Conservation (phyloP, 352 stramenopile genomes). For the Globisporangium polare region DNA sequence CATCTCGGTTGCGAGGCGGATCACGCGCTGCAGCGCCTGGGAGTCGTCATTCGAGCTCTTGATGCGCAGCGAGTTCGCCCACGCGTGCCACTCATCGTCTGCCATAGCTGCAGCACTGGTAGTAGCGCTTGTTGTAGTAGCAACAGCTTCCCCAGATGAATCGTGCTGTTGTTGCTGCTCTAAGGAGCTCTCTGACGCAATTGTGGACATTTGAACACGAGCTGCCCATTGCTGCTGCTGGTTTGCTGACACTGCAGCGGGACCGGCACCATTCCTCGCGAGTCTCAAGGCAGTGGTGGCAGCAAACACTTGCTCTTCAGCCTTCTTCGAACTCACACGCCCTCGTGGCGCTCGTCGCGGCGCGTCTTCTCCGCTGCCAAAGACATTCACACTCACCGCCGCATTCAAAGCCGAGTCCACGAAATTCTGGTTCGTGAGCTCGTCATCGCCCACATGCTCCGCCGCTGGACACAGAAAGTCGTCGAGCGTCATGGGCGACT, state of each 20-base stretch:
- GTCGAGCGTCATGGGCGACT: constrained; percentile 36
- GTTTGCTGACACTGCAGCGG: background rate
- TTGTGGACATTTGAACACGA: background rate
- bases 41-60: constrained; percentile 32
- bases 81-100: constrained; percentile 43
- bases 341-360: constrained; percentile 19
- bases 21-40: constrained; percentile 56
- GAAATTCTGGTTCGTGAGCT: constrained; percentile 64
- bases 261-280: background rate
- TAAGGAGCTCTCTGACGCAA: background rate
- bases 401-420: constrained; percentile 52
- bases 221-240: background rate
- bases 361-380: constrained; percentile 24
- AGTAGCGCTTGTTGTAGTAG: background rate
- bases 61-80: constrained; percentile 37
- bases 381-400: constrained; percentile 33
- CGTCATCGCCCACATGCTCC: constrained; percentile 50
- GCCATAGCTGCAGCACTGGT: constrained; percentile 17
- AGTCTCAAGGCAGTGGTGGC: background rate
- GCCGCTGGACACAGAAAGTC: constrained; percentile 44
- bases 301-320: background rate
- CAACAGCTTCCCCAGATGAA: background rate
- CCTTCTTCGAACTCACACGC: constrained; percentile 16
- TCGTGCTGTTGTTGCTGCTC: background rate
- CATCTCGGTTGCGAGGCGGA: constrained; percentile 61